Conservation (phyloP, 345 rosid species). For the Ceriops decandra region DNA sequence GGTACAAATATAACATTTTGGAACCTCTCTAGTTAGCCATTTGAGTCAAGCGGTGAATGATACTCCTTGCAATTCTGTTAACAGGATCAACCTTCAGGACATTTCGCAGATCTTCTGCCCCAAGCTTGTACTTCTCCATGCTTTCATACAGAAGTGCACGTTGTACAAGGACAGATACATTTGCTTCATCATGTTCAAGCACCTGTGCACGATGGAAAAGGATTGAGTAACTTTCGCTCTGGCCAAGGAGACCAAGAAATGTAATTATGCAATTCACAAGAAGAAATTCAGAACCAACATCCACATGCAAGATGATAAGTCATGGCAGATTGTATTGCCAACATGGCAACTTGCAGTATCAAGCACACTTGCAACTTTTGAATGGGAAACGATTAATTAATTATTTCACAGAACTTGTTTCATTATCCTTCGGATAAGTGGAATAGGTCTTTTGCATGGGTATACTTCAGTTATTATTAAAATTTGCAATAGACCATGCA, state of each 20-base stretch:
- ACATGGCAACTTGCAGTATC: background rate
- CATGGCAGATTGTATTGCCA: background rate
- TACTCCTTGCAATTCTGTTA: constrained; percentile 93
- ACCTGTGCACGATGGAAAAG: constrained; percentile 45
- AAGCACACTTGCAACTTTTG: background rate
- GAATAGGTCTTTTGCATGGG: background rate
- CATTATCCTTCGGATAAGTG: background rate
- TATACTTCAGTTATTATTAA: background rate
- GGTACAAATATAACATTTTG: background rate
- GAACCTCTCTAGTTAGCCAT: constrained; percentile 55
- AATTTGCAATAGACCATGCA: background rate
- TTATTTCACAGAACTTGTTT: background rate
- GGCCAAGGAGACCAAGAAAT: background rate
- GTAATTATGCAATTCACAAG: background rate
- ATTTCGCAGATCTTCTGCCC: constrained; percentile 91
- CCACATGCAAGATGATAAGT: background rate
- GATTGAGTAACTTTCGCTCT: background rate
- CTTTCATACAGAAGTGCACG: constrained; percentile 95
- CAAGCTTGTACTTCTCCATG: constrained; percentile 96
- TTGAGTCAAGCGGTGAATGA: constrained; percentile 79
- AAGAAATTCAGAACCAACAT: background rate
- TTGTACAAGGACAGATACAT: constrained; percentile 73
- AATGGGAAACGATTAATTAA: background rate
- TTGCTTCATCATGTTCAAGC: constrained; percentile 60
- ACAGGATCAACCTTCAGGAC: constrained; percentile 85